Evolutionary conservation across 345 rosid species (phyloP).

Genomic region (Aethionema arabicum): DNA sequence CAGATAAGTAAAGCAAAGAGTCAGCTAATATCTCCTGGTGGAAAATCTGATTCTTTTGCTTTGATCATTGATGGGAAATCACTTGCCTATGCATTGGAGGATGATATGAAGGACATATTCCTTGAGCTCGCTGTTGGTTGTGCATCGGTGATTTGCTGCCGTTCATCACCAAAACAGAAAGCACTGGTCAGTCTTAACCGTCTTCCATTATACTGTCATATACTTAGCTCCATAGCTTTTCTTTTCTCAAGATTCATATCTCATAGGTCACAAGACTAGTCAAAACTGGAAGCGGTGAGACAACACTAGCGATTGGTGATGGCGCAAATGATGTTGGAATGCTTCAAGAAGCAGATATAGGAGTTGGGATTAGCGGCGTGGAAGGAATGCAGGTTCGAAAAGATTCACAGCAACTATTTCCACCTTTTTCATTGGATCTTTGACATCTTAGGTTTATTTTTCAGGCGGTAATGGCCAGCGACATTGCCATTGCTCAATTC

Average conservation of each 20-base stretch:
- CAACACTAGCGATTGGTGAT: slow-evolving; percentile 92
- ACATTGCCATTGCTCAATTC: slow-evolving; percentile 90
- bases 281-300: slow-evolving; percentile 72
- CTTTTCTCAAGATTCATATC: slow-evolving; percentile 27
- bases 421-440: slow-evolving; percentile 16
- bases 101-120: slow-evolving; percentile 60
- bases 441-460: not conserved
- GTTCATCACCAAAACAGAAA: slow-evolving; percentile 97
- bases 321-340: slow-evolving; percentile 99
- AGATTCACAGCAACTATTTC: slow-evolving; percentile 19
- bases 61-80: slow-evolving; percentile 96
- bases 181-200: slow-evolving; percentile 66
- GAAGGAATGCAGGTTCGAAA: slow-evolving; percentile 95
- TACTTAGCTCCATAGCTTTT: slow-evolving; percentile 15
- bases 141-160: slow-evolving; percentile 97
- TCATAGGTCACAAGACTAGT: slow-evolving; percentile 87
- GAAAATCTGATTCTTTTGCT: slow-evolving; percentile 62
- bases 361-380: slow-evolving; percentile 93
- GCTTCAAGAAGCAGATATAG: slow-evolving; percentile 99
- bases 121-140: slow-evolving; percentile 82
- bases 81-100: slow-evolving; percentile 86
- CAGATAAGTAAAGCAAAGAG: slow-evolving; percentile 69
- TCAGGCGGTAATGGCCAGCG: slow-evolving; percentile 98
- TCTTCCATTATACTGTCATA: slow-evolving; percentile 26
- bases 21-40: slow-evolving; percentile 50